These are phyloP conservation scores for Hypoxylon sp. DNA, from an alignment of 2,329 filamentous ascomycete species.

Conservation along the genomic window DNA sequence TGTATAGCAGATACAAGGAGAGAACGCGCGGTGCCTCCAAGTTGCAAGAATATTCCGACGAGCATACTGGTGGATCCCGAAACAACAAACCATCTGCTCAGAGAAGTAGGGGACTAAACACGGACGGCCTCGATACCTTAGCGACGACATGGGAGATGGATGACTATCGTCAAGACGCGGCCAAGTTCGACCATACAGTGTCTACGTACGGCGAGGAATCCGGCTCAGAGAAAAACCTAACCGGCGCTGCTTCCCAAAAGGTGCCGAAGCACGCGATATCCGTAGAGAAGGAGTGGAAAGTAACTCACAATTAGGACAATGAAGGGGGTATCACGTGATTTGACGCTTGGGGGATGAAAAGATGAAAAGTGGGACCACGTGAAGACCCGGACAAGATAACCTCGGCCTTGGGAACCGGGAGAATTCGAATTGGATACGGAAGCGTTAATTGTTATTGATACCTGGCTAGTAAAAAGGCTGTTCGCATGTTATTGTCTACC, in stretches of 20 bases:
- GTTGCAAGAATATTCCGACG: constrained; percentile 48
- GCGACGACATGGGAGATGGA: constrained; percentile 49
- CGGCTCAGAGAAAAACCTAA: constrained; percentile 48
- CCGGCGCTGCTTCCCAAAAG: constrained; percentile 6
- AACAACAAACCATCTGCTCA: constrained; percentile 20
- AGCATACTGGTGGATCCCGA: constrained; percentile 32
- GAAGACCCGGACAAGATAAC: too few species aligned
- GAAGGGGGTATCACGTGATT: neutral
- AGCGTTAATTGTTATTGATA: neutral
- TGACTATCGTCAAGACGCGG: constrained; percentile 27
- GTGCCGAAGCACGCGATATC: constrained; percentile 33
- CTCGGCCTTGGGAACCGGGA: too few species aligned
- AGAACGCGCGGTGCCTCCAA: constrained; percentile 52
- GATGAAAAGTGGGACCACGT: neutral
- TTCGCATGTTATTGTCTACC: neutral
- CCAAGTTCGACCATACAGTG: constrained; percentile 26
- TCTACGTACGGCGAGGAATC: constrained; percentile 45
- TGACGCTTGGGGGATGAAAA: neutral
- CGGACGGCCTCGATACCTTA: constrained; percentile 25
- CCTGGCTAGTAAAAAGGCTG: neutral
- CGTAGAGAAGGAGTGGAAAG: constrained; percentile 44
- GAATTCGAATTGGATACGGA: neutral
- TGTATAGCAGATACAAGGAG: constrained; percentile 55
- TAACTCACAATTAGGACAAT: constrained; percentile 25
- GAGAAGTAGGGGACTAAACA: constrained; percentile 18